phyloP scores from a whole-genome alignment of 331 rosid genomes.

The Dryas integrifolia region DNA sequence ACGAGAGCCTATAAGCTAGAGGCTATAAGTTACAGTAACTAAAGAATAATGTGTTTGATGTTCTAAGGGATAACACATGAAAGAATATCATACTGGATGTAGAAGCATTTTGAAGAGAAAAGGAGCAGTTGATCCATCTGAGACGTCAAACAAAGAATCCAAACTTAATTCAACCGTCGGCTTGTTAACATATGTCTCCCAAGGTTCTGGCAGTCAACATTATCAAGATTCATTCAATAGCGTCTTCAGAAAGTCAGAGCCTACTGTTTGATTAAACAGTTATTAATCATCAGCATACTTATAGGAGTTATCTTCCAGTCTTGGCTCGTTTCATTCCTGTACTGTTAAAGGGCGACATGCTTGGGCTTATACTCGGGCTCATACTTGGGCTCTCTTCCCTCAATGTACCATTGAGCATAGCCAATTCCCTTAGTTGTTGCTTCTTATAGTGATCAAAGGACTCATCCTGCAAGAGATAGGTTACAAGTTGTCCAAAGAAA shows the following conservation, averaged over 20 bases:
- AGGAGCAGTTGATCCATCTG: constrained; percentile 19
- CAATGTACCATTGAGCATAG: constrained; percentile 81
- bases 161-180: constrained; percentile 28
- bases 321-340: constrained; percentile 91
- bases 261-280: constrained; percentile 19
- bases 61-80: constrained; percentile 53
- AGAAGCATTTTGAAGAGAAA: constrained; percentile 21
- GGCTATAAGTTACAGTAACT: constrained; percentile 39
- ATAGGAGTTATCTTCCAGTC: constrained; percentile 66
- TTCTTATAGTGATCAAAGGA: constrained; percentile 86
- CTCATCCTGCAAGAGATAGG: constrained; percentile 53
- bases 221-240: constrained; percentile 29
- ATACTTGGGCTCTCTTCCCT: constrained; percentile 95
- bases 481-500: neutral
- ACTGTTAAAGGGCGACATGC: constrained; percentile 87
- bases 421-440: constrained; percentile 83
- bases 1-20: constrained; percentile 33
- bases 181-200: constrained; percentile 29
- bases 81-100: constrained; percentile 36
- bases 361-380: constrained; percentile 86
- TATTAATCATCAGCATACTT: constrained; percentile 3
- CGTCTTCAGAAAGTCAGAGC: constrained; percentile 34
- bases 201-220: constrained; percentile 30
- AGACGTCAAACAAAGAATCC: constrained; percentile 26
- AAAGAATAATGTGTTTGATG: constrained; percentile 31